Percentiles rank a stretch among this genome's conserved stretches.
phyloP scores from a whole-genome alignment of 352 stramenopile species.

The Pythium phragmitis region DNA sequence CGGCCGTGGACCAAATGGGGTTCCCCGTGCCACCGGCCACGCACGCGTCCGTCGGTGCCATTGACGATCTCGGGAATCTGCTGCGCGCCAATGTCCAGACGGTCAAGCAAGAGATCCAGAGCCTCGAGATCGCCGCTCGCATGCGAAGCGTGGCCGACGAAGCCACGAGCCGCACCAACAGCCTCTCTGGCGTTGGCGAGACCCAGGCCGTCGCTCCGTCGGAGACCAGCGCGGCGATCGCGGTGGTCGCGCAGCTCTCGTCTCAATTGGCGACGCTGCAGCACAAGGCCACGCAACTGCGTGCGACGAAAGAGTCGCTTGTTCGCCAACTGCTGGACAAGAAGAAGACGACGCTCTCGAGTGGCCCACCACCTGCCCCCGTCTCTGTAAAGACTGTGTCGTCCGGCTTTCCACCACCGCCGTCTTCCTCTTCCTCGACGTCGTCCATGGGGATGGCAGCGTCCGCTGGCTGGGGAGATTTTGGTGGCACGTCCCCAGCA shows the following conservation, averaged over 20 bases:
- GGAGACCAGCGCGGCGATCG: constrained; percentile 30
- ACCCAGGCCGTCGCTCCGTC: background rate
- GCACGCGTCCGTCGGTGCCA: constrained; percentile 37
- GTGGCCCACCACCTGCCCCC: background rate
- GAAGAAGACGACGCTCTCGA: constrained; percentile 1
- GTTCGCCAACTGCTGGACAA: constrained; percentile 25
- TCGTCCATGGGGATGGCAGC: background rate
- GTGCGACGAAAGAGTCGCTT: constrained; percentile 25
- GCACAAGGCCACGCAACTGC: constrained; percentile 36
- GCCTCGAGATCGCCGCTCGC: constrained; percentile 57
- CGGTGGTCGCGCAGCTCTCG: constrained; percentile 35
- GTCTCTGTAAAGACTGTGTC: constrained; percentile 1
- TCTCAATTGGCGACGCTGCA: constrained; percentile 52
- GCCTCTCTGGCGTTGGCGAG: background rate
- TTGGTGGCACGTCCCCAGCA: constrained; percentile 3
- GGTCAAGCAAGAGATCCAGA: constrained; percentile 68
- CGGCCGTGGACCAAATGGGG: constrained; percentile 48
- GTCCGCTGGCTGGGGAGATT: constrained; percentile 6
- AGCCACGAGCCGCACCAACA: constrained; percentile 13
- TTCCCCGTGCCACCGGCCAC: constrained; percentile 44
- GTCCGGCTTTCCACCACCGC: background rate
- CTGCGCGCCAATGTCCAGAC: constrained; percentile 48
- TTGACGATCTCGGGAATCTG: constrained; percentile 60
- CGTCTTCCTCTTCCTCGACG: background rate
- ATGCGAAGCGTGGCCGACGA: constrained; percentile 59